A percentile compares a stretch with the other conserved stretches of the same genome.
phyloP scores from a whole-genome alignment of 805 yeast species.

The Suhomyces prunicola region DNA sequence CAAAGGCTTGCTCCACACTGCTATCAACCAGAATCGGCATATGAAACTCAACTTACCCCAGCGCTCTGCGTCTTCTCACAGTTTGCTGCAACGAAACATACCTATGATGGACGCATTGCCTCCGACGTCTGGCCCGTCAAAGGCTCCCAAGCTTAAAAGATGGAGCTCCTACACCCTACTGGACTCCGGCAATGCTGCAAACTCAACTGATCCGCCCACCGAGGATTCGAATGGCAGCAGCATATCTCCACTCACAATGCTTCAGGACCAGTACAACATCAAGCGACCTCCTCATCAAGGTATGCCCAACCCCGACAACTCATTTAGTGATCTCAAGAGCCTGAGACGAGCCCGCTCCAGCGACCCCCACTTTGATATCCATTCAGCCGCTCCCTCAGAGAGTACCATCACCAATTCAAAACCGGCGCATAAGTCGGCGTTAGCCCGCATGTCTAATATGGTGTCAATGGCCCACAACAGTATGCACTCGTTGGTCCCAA shows the following conservation, averaged over 20 bases:
- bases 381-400: neutral
- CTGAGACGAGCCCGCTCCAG: neutral
- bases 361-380: neutral
- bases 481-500: constrained; percentile 15
- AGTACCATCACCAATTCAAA: neutral
- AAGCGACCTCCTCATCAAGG: constrained; percentile 14
- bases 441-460: constrained; percentile 4
- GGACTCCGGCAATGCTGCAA: neutral
- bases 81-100: constrained; percentile 4
- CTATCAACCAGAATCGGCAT: constrained; percentile 12
- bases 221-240: constrained; percentile 6
- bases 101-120: constrained; percentile 7
- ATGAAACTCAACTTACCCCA: constrained; percentile 7
- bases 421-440: neutral
- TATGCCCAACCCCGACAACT: constrained; percentile 18
- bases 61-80: constrained; percentile 10
- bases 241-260: constrained; percentile 26
- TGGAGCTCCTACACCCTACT: constrained; percentile 10
- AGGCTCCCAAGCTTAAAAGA: constrained; percentile 10
- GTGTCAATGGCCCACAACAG: constrained; percentile 15
- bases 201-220: neutral
- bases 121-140: constrained; percentile 3
- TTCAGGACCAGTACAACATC: constrained; percentile 26
- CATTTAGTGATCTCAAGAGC: constrained; percentile 9
- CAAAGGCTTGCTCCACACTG: constrained; percentile 9